A percentile compares a stretch with the other conserved stretches of the same genome.
These are phyloP conservation scores for Venturia asperata DNA, from an alignment of 2,329 filamentous ascomycete species.

Conservation along the genomic window DNA sequence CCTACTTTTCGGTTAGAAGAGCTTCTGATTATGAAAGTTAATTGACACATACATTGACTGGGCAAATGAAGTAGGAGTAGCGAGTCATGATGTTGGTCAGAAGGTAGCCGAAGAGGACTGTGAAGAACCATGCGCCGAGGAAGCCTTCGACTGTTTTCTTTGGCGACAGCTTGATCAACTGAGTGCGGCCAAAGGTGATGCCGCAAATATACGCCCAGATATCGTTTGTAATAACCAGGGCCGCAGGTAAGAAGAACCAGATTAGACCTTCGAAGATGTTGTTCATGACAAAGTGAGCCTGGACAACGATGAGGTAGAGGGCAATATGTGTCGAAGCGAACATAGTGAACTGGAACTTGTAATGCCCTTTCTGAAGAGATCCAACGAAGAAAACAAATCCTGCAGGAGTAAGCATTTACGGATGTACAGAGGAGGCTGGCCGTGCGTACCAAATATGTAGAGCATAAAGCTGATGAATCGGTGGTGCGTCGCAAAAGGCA, in stretches of 20 bases:
- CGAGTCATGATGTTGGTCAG: slow-evolving; percentile 79
- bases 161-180: slow-evolving; percentile 93
- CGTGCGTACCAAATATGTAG: slow-evolving; percentile 78
- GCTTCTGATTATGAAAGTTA: not conserved
- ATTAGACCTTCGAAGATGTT: slow-evolving; percentile 99
- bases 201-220: slow-evolving; percentile 98
- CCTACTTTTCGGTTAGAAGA: slow-evolving; percentile 34
- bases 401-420: slow-evolving; percentile 31
- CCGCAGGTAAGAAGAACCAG: slow-evolving; percentile 96
- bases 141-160: slow-evolving; percentile 99
- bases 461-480: slow-evolving; percentile 98
- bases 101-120: slow-evolving; percentile 72
- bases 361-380: slow-evolving; percentile 89
- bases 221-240: slow-evolving; percentile 95
- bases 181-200: slow-evolving; percentile 91
- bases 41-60: slow-evolving; percentile 63
- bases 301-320: slow-evolving; percentile 91
- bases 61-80: slow-evolving; percentile 97
- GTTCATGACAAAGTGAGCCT: slow-evolving; percentile 99
- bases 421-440: not conserved
- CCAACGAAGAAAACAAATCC: slow-evolving; percentile 98
- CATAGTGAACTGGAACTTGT: slow-evolving; percentile 97
- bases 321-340: slow-evolving; percentile 99
- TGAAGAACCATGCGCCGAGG: slow-evolving; percentile 92
- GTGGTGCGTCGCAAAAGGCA: slow-evolving; percentile 93